Base-by-base conservation (phyloP, 306 rosid species). In the Prunus armeniaca region DNA sequence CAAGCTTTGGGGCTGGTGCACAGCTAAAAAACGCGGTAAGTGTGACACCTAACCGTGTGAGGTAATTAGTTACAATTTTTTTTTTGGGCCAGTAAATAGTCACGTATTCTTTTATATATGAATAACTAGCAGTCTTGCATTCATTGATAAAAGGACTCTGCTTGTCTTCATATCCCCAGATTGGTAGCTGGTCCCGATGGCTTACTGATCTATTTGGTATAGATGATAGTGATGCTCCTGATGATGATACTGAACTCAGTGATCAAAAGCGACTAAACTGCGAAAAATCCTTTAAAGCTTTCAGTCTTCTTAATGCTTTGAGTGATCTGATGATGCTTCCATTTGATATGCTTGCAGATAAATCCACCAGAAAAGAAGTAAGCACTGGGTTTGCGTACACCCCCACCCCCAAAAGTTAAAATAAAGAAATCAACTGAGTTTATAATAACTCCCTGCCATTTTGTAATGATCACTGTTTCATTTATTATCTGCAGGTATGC, bases 241-340 rank as follows among this genome's bases (percentile, higher is more conserved):
- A 83, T 72, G 79, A 86, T 73, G 62, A 72, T 66, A 75, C 73
- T 79, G 86, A 89, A 66, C 79, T 79, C 27, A 77, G 67, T 72
- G 82, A 66, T 61, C 82, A 70, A 72, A 73, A 78, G 61, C 78
- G 54, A 69, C 75, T 60, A 51, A 82, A 84, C 78, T 63, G 66
- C 18, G 86, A 80, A 76, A 67, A 88, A 60, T 76, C 98, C 82
- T 91, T 86, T 80, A 93, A 85, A 79, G 86, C 91, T 82, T 93
- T 93, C 85, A 84, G 73, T 74, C 91, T 93, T 71, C 91, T 93
- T 66, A 78, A 93, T 71, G 84, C 90, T 58, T 80, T 93, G 87
- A 93, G 98, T 82, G 98, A 89, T 81, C 90, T 93, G 49, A 90
- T 91, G 98, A 89, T 93, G 98, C 91, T 91, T 82, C 98, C 96